A percentile compares a stretch with the other conserved stretches of the same genome.
phyloP scores from a whole-genome alignment of 2,329 filamentous ascomycete species.

The Fusarium sp. region DNA sequence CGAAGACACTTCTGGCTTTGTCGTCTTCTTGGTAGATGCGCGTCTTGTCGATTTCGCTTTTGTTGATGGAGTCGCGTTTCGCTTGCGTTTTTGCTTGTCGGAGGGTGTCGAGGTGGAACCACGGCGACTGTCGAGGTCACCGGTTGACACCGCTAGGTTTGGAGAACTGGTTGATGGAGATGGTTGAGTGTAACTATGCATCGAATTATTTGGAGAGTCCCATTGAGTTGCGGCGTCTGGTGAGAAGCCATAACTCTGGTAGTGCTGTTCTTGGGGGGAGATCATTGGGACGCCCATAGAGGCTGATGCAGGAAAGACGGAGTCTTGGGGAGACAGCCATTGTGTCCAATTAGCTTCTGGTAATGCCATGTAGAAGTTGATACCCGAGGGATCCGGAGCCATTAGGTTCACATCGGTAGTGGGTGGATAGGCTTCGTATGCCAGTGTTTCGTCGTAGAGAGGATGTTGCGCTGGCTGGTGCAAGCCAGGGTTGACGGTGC shows the following conservation, averaged over 20 bases:
- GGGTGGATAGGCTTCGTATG: background rate
- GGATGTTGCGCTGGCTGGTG: background rate
- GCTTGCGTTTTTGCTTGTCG: background rate
- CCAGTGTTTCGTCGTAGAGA: background rate
- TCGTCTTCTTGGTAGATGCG: background rate
- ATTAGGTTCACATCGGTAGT: background rate
- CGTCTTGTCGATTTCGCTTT: background rate
- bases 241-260: background rate
- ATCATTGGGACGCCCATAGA: accelerated
- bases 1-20: accelerated
- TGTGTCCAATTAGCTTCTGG: background rate
- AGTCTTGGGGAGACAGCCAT: background rate
- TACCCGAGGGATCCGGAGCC: background rate
- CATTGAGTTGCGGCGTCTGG: background rate
- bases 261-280: background rate
- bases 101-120: background rate
- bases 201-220: background rate
- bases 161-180: background rate
- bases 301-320: background rate
- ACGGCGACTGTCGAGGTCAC: background rate
- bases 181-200: background rate
- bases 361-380: background rate
- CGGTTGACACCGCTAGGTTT: accelerated
- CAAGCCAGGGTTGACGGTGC: background rate
- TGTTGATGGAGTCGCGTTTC: accelerated